Conservation (phyloP, 352 stramenopile species). For the Thraustotheca clavata region DNA sequence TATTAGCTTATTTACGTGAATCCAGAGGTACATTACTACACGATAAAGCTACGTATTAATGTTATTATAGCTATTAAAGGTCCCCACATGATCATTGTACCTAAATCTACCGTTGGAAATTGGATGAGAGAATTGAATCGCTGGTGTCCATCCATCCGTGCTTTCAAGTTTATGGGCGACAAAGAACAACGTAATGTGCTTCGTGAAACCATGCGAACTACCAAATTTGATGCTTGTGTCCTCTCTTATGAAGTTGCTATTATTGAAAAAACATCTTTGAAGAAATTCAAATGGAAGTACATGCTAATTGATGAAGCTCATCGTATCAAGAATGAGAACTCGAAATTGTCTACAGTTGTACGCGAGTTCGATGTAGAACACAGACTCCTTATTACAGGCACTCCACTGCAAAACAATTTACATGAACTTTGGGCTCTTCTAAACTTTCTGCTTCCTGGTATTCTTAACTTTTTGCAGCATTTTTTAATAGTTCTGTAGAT, state of each 20-base stretch:
- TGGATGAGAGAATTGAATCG: conserved; percentile 98
- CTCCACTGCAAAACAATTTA: conserved; percentile 99
- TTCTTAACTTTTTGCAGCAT: conserved; percentile 12
- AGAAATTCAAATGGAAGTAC: conserved; percentile 96
- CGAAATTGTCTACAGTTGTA: conserved; percentile 80
- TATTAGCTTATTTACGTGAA: conserved; percentile 95
- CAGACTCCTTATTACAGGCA: conserved; percentile 94
- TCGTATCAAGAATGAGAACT: conserved; percentile 96
- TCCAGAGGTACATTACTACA: conserved; percentile 36
- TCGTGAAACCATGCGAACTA: conserved; percentile 65
- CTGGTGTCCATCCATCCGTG: conserved; percentile 91
- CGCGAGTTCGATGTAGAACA: conserved; percentile 92
- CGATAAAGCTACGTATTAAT: neutral
- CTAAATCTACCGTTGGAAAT: conserved; percentile 97
- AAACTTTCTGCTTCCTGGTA: conserved; percentile 96
- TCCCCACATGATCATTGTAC: conserved; percentile 97
- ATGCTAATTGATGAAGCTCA: conserved; percentile 98
- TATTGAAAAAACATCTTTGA: conserved; percentile 88
- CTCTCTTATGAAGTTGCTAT: conserved; percentile 92
- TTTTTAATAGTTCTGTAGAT: conserved; percentile 46
- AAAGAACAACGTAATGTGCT: conserved; percentile 92
- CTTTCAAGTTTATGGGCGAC: conserved; percentile 95
- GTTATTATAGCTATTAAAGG: conserved; percentile 69
- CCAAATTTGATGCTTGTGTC: conserved; percentile 91
- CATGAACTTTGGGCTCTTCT: conserved; percentile 99